phyloP scores from a whole-genome alignment of 2,329 filamentous ascomycete genomes.

The Botrytis cinerea region DNA sequence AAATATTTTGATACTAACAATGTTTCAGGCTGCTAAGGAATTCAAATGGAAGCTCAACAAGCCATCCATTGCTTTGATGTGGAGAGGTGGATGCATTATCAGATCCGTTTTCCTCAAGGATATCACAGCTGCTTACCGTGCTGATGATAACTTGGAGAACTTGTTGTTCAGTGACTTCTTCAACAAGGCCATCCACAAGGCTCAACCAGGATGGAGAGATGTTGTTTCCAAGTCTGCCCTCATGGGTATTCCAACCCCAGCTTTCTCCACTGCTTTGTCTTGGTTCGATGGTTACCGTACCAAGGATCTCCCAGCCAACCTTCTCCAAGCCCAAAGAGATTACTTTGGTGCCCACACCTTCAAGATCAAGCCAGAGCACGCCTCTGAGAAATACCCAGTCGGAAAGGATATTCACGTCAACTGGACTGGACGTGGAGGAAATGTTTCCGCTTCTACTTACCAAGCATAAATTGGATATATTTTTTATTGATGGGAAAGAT shows the following conservation, averaged over 20 bases:
- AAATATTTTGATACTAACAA: conserved; percentile 34
- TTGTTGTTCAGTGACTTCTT: conserved; percentile 99
- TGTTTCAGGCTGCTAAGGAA: conserved; percentile 79
- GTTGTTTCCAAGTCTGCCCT: conserved; percentile 89
- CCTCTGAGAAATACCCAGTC: conserved; percentile 76
- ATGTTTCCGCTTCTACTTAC: conserved; percentile 97
- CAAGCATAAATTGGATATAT: conserved; percentile 66
- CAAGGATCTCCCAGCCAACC: conserved; percentile 95
- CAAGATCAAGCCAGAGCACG: conserved; percentile 78
- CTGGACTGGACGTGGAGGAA: conserved; percentile 98
- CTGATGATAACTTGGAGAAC: conserved; percentile 93
- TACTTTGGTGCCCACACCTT: conserved; percentile 98
- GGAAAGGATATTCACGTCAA: conserved; percentile 96
- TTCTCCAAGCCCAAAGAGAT: conserved; percentile 97
- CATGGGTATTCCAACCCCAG: conserved; percentile 92
- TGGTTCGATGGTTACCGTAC: conserved; percentile 99
- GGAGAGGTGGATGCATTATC: conserved; percentile 99
- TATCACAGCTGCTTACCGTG: conserved; percentile 96
- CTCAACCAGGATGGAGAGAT: conserved; percentile 89
- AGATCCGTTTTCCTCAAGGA: conserved; percentile 99
- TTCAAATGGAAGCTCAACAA: conserved; percentile 99
- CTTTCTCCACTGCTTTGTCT: conserved; percentile 93
- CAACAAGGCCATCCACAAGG: conserved; percentile 98
- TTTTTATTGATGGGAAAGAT: conserved; percentile 8
- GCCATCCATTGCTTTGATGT: conserved; percentile 99